Conservation (phyloP, 441 rosid species). For the Mallotus japonicus region DNA sequence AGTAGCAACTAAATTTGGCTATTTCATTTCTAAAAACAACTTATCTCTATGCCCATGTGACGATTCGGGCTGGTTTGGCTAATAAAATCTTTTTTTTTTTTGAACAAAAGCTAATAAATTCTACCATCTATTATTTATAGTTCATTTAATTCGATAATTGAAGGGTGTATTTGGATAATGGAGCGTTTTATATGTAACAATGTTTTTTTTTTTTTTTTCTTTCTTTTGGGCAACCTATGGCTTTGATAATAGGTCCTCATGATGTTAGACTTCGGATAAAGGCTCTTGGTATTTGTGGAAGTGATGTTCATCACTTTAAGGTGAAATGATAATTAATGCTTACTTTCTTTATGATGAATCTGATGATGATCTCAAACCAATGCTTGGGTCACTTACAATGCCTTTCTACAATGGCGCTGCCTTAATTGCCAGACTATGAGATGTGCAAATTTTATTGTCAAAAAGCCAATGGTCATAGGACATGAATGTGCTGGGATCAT, state of each 20-base stretch:
- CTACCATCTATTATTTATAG: no score
- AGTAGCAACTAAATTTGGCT: not conserved
- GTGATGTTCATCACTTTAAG: slow-evolving; percentile 94
- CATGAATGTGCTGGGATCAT: slow-evolving; percentile 91
- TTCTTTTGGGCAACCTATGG: not conserved
- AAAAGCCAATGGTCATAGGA: slow-evolving; percentile 92
- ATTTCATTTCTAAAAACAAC: no score
- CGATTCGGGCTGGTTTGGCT: not conserved
- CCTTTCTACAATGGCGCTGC: not conserved
- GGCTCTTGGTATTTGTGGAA: slow-evolving; percentile 88
- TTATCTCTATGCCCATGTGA: not conserved
- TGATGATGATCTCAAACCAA: no score
- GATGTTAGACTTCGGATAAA: slow-evolving; percentile 82
- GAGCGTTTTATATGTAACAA: no score
- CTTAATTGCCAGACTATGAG: slow-evolving; percentile 47
- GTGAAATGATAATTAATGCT: slow-evolving; percentile 27
- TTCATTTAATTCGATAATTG: no score
- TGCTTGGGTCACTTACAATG: no score
- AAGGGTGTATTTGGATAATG: no score
- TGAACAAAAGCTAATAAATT: no score
- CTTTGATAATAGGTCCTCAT: slow-evolving; percentile 48
- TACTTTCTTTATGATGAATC: not conserved
- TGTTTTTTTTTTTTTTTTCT: no score
- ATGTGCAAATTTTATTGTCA: slow-evolving; percentile 65
- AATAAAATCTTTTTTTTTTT: no score